A percentile compares a stretch with the other conserved stretches of the same genome.
phyloP scores from a whole-genome alignment of 441 rosid species.

The Dalechampia spathulata region DNA sequence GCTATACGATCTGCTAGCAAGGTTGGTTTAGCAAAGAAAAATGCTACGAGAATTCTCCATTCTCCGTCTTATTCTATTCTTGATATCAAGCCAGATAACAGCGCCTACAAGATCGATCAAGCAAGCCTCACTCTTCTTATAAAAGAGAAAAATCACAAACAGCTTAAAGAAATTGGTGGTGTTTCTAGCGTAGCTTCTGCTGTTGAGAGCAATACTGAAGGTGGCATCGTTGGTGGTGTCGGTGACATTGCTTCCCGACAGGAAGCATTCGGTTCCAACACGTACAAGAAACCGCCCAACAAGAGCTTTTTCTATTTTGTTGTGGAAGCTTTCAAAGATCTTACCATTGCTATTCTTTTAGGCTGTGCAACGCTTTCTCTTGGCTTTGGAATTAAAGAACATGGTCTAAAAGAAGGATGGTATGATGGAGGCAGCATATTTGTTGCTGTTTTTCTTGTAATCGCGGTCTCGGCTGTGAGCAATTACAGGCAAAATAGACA shows the following conservation, averaged over 20 bases:
- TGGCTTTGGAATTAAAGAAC: constrained; percentile 34
- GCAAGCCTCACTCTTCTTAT: constrained; percentile 31
- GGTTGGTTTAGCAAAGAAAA: not conserved
- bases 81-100: constrained; percentile 14
- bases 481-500: constrained; percentile 31
- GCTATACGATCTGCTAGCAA: constrained; percentile 26
- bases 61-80: constrained; percentile 28
- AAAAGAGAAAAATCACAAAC: constrained; percentile 28
- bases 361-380: constrained; percentile 41
- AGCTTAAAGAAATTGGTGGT: constrained; percentile 35
- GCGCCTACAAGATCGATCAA: constrained; percentile 25
- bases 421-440: constrained; percentile 49
- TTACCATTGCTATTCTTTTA: constrained; percentile 31
- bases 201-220: constrained; percentile 23
- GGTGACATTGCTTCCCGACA: constrained; percentile 32
- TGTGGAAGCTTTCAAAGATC: constrained; percentile 35
- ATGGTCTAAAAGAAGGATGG: constrained; percentile 40
- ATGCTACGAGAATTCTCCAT: constrained; percentile 2
- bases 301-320: constrained; percentile 33
- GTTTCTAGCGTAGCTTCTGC: constrained; percentile 29
- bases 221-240: constrained; percentile 29
- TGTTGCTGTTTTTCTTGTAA: constrained; percentile 32
- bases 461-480: constrained; percentile 29
- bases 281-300: constrained; percentile 52
- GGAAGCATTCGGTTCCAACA: constrained; percentile 47